These are phyloP conservation scores for Logfia minima DNA, from an alignment of 129 eudicot genomes.

Conservation along the genomic window DNA sequence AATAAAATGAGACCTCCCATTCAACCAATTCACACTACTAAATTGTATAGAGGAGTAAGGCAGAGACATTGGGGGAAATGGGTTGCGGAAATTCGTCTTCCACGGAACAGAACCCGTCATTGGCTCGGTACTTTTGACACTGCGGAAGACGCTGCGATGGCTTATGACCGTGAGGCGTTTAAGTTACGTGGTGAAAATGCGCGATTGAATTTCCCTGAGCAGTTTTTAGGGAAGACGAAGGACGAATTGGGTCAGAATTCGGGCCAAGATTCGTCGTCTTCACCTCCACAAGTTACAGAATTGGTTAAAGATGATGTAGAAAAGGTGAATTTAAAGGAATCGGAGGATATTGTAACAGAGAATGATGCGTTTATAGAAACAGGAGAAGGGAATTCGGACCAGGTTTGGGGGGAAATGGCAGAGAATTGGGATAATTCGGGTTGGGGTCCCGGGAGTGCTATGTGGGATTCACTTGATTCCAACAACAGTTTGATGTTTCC, in stretches of 20 bases:
- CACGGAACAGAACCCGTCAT: conserved; percentile 75
- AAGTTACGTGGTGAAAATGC: conserved; percentile 80
- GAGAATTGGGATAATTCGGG: conserved; percentile 75
- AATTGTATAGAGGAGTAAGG: conserved; percentile 80
- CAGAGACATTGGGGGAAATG: conserved; percentile 98
- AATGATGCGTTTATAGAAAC: conserved; percentile 24
- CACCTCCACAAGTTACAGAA: conserved; percentile 21
- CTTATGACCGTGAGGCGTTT: conserved; percentile 86
- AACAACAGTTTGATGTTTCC: conserved; percentile 57
- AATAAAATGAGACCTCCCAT: conserved; percentile 50
- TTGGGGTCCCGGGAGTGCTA: conserved; percentile 94
- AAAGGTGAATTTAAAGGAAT: conserved; percentile 20
- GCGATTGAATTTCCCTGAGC: conserved; percentile 79
- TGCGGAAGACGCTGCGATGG: conserved; percentile 92
- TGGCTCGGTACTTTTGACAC: conserved; percentile 94
- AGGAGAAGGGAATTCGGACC: conserved; percentile 29
- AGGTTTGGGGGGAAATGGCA: conserved; percentile 70
- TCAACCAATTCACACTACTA: conserved; percentile 56
- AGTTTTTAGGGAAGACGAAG: conserved; percentile 47
- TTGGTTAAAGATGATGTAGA: conserved; percentile 20
- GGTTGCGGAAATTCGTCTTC: conserved; percentile 95
- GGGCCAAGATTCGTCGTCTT: conserved; percentile 28
- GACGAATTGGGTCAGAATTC: conserved; percentile 18
- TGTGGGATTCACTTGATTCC: conserved; percentile 84
- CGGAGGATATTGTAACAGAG: conserved; percentile 28